These are phyloP conservation scores for Astathelohania contejeani DNA, from an alignment of 371 early-diverging fungal species.

Conservation along the genomic window DNA sequence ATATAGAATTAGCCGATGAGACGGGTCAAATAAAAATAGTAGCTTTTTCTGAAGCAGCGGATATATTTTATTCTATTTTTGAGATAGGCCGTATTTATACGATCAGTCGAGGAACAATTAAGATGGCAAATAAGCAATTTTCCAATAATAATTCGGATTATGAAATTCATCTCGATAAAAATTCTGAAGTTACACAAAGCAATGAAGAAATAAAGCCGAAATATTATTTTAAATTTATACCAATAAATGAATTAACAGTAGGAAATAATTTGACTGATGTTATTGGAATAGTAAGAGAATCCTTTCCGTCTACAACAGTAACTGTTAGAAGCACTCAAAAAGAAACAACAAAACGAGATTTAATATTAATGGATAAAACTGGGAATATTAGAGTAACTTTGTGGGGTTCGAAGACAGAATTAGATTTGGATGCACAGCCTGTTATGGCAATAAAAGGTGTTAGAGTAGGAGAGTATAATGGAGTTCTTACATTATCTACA, in stretches of 20 bases:
- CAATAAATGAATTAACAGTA: constrained; percentile 20
- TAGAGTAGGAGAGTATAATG: constrained; percentile 35
- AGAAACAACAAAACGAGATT: constrained; percentile 36
- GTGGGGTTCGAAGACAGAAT: constrained; percentile 42
- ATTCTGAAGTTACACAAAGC: constrained; percentile 17
- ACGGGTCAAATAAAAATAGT: constrained; percentile 37
- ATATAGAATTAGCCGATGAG: constrained; percentile 37
- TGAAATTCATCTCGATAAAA: constrained; percentile 47
- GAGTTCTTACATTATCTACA: constrained; percentile 30
- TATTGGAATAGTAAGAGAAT: constrained; percentile 40
- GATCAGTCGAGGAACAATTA: constrained; percentile 41
- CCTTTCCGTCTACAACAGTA: constrained; percentile 20
- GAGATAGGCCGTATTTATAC: constrained; percentile 34
- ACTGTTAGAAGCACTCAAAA: constrained; percentile 26
- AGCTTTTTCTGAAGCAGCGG: constrained; percentile 44
- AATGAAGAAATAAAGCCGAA: constrained; percentile 18
- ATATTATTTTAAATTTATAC: constrained; percentile 31
- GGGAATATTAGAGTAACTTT: constrained; percentile 34
- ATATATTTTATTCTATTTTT: constrained; percentile 40
- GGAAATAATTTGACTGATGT: constrained; percentile 20
- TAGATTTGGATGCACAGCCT: constrained; percentile 23
- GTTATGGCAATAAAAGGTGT: constrained; percentile 32
- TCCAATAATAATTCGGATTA: constrained; percentile 35
- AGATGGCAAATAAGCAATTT: constrained; percentile 47
- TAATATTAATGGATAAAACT: constrained; percentile 41